Percentiles rank a stretch among this genome's conserved stretches.
phyloP scores from a whole-genome alignment of 2,329 filamentous ascomycete genomes.

The Neofusicoccum umdonicola region DNA sequence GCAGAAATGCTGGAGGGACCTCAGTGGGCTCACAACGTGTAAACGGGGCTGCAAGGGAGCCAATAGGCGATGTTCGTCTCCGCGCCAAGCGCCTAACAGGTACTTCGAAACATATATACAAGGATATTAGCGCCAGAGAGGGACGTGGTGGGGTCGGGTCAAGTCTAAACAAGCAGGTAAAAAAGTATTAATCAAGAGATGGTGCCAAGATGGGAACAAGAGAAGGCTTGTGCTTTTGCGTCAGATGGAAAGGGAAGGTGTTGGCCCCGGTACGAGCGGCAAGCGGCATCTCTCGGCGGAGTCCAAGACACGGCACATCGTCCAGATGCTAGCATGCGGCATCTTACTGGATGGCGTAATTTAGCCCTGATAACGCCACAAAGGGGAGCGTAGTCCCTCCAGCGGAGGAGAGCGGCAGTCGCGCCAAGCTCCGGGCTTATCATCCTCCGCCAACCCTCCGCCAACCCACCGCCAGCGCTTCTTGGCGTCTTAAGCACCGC shows the following conservation, averaged over 20 bases:
- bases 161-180: constrained; percentile 9
- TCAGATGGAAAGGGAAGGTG: neutral
- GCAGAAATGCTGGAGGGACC: neutral
- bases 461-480: neutral
- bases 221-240: neutral
- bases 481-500: neutral
- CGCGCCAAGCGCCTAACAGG: neutral
- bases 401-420: neutral
- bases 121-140: neutral
- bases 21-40: neutral
- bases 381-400: neutral
- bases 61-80: neutral
- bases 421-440: constrained; percentile 12
- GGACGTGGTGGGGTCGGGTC: neutral
- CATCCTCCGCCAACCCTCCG: constrained; percentile 7
- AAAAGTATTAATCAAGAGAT: neutral
- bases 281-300: neutral
- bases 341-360: neutral
- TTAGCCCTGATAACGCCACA: constrained; percentile 2
- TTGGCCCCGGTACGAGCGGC: neutral
- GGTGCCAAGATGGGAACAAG: constrained; percentile 1
- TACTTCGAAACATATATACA: neutral
- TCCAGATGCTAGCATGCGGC: neutral
- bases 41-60: neutral
- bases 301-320: neutral